These are phyloP conservation scores for Chytridium lagenaria DNA, from an alignment of 371 early-diverging fungal species.

Conservation along the genomic window DNA sequence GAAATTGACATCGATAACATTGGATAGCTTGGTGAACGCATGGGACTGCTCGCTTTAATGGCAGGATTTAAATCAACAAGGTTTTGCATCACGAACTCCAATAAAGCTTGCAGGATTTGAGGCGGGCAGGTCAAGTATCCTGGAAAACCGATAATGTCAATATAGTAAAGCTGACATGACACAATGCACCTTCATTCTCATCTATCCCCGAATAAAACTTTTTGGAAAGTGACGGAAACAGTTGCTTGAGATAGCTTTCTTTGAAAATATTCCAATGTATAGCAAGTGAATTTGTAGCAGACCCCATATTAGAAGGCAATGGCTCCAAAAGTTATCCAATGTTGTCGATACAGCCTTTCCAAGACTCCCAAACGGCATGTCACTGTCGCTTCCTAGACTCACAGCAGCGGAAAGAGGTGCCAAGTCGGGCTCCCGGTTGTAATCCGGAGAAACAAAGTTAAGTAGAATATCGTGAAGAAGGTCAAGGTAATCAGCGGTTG, in stretches of 20 bases:
- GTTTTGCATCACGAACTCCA: slow-evolving; percentile 62
- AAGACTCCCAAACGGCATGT: not conserved
- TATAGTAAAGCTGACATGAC: too few species aligned
- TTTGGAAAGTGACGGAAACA: not conserved
- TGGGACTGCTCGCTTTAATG: too few species aligned
- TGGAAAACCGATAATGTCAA: too few species aligned
- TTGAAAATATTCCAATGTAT: not conserved
- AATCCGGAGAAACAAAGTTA: too few species aligned
- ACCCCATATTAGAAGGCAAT: not conserved
- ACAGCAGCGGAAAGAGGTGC: not conserved
- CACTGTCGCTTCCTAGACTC: not conserved
- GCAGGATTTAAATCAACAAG: too few species aligned
- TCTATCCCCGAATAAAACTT: not conserved
- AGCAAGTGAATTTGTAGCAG: not conserved
- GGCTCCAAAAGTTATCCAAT: not conserved
- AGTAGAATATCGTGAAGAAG: slow-evolving; percentile 53
- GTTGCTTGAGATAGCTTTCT: not conserved
- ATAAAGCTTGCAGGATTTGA: slow-evolving; percentile 66
- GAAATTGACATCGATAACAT: too few species aligned
- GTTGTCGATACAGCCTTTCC: not conserved
- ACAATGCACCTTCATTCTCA: not conserved
- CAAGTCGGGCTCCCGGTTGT: not conserved
- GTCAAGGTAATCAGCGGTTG: slow-evolving; percentile 43
- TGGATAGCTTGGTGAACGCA: too few species aligned
- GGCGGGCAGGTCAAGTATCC: slow-evolving; percentile 85